Evolutionary conservation across 768 basidiomycete genomes (phyloP).

Genomic region (Wakefieldia striispora): DNA sequence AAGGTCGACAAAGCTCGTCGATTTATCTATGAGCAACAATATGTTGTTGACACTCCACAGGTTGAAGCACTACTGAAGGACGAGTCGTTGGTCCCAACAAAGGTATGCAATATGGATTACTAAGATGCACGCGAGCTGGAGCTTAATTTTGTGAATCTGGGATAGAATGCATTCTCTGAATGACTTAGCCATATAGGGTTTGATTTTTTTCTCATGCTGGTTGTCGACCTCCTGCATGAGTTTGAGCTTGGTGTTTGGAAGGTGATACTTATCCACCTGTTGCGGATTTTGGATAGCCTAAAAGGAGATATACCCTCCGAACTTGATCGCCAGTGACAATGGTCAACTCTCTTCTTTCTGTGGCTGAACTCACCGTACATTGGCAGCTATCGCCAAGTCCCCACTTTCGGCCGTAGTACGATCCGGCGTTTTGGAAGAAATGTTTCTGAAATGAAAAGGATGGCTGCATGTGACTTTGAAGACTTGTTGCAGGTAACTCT

Average conservation of each 20-base stretch:
- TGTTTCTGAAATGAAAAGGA: slow-evolving; percentile 31
- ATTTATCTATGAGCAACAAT: too few species aligned
- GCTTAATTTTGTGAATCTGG: not conserved
- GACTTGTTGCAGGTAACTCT: slow-evolving; percentile 38
- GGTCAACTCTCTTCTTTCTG: too few species aligned
- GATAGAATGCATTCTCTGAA: slow-evolving; percentile 35
- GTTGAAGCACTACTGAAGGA: too few species aligned
- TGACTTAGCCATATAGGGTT: slow-evolving; percentile 19
- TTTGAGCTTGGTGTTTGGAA: slow-evolving; percentile 38
- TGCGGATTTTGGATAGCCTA: slow-evolving; percentile 1
- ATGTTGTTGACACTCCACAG: too few species aligned
- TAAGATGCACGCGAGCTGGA: too few species aligned
- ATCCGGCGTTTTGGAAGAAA: slow-evolving; percentile 33
- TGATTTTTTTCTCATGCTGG: slow-evolving; percentile 26
- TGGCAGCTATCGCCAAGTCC: slow-evolving; percentile 16
- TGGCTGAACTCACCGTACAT: not conserved
- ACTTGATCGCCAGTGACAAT: not conserved
- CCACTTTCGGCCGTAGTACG: slow-evolving; percentile 32
- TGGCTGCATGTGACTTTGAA: slow-evolving; percentile 39
- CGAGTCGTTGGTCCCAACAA: too few species aligned
- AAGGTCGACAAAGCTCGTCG: too few species aligned
- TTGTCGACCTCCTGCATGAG: slow-evolving; percentile 34
- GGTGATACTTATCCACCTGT: not conserved
- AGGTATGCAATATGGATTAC: too few species aligned
- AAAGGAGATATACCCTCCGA: slow-evolving; percentile 19